phyloP scores from a whole-genome alignment of 1,284 basidiomycete species.

The Mycosarcoma maydis region DNA sequence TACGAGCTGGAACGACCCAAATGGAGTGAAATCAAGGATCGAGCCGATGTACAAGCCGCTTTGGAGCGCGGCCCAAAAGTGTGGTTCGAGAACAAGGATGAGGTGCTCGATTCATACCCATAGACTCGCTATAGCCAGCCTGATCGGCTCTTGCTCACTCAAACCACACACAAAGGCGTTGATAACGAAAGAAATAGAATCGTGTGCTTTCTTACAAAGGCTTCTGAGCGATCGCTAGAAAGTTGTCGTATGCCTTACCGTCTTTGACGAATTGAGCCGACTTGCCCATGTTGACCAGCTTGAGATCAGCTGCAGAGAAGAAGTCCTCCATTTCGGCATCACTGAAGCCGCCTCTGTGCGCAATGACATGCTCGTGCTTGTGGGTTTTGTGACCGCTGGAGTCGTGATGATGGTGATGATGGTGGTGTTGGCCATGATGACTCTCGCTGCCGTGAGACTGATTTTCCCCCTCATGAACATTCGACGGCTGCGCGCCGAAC shows the following conservation, averaged over 20 bases:
- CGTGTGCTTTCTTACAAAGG: too few species aligned
- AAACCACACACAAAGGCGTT: too few species aligned
- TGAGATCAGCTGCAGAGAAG: constrained; percentile 31
- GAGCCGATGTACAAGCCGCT: constrained; percentile 35
- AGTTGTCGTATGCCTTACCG: constrained; percentile 33
- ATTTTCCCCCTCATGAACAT: background rate
- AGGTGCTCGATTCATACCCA: constrained; percentile 34
- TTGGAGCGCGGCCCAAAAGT: constrained; percentile 26
- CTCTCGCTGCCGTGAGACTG: background rate
- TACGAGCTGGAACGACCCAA: constrained; percentile 53
- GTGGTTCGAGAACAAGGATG: constrained; percentile 39
- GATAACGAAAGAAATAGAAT: too few species aligned
- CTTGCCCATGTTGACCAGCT: constrained; percentile 36
- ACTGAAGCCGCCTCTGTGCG: constrained; percentile 37
- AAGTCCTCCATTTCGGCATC: constrained; percentile 31
- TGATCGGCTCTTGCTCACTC: too few species aligned
- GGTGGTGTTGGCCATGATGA: constrained; percentile 13
- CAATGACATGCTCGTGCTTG: constrained; percentile 38
- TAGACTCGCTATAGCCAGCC: too few species aligned
- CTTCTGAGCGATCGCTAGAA: constrained; percentile 41
- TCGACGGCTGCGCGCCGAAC: constrained; percentile 1
- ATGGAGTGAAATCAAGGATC: constrained; percentile 40
- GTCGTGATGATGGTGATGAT: constrained; percentile 5
- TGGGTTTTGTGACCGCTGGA: constrained; percentile 4
- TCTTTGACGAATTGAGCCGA: constrained; percentile 32